These are phyloP conservation scores for Tephrocybe rancida DNA, from an alignment of 768 basidiomycete species.

Conservation along the genomic window DNA sequence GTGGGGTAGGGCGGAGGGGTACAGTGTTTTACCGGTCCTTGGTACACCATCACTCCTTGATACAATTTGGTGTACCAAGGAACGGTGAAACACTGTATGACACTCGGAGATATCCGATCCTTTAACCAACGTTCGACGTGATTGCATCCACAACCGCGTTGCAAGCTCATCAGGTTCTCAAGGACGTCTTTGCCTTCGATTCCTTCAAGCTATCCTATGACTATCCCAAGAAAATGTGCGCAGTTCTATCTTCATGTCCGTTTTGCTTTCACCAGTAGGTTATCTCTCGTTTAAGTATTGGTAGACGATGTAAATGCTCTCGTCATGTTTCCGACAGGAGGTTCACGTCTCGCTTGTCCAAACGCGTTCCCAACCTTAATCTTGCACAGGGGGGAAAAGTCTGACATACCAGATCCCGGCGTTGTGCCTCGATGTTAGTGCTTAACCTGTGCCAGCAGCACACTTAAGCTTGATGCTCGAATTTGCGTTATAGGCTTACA, in stretches of 20 bases:
- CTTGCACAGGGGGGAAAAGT: constrained; percentile 33
- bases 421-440: constrained; percentile 15
- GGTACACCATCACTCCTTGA: too few species aligned
- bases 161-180: constrained; percentile 13
- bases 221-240: constrained; percentile 12
- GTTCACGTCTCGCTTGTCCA: background rate
- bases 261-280: constrained; percentile 1
- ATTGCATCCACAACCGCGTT: too few species aligned
- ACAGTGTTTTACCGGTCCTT: too few species aligned
- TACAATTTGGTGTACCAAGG: too few species aligned
- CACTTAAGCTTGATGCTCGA: too few species aligned
- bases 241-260: too few species aligned
- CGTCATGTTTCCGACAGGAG: constrained; percentile 19
- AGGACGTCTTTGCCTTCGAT: constrained; percentile 12
- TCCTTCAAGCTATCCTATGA: constrained; percentile 10
- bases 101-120: constrained; percentile 18
- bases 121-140: background rate
- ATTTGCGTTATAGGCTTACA: constrained; percentile 10
- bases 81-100: background rate
- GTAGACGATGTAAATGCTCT: constrained; percentile 14
- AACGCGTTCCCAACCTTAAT: background rate
- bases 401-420: constrained; percentile 19
- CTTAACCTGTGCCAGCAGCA: background rate
- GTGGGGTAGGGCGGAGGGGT: background rate
- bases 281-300: constrained; percentile 13